Evolutionary conservation across 106 monocot species (phyloP).

Genomic region (Hemerocallis citrina): DNA sequence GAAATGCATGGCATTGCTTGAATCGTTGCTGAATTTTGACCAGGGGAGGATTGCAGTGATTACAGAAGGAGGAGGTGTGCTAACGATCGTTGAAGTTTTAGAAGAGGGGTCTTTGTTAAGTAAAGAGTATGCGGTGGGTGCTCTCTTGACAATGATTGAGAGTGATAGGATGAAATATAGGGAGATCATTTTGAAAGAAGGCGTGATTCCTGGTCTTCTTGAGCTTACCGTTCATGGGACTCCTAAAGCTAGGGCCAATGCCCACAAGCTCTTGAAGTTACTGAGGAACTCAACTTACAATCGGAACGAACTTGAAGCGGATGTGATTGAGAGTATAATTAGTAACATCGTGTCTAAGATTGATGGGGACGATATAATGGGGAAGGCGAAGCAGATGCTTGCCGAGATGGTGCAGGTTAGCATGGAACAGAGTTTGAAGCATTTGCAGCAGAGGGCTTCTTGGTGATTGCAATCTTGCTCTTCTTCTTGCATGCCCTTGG

Average conservation of each 20-base stretch:
- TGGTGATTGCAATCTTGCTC: constrained; percentile 6
- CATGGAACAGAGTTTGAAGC: constrained; percentile 70
- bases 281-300: constrained; percentile 26
- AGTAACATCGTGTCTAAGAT: constrained; percentile 31
- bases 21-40: constrained; percentile 24
- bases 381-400: constrained; percentile 64
- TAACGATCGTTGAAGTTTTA: constrained; percentile 47
- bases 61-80: constrained; percentile 39
- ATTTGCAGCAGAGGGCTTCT: constrained; percentile 53
- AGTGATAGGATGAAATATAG: constrained; percentile 38
- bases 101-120: constrained; percentile 34
- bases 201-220: constrained; percentile 56
- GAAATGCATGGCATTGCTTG: constrained; percentile 42
- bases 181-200: constrained; percentile 44
- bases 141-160: constrained; percentile 45
- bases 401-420: constrained; percentile 72
- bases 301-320: constrained; percentile 28
- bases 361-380: constrained; percentile 31
- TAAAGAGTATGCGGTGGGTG: constrained; percentile 37
- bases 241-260: constrained; percentile 23
- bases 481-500: neutral
- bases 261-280: constrained; percentile 24
- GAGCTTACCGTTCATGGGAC: constrained; percentile 66
- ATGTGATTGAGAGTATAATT: constrained; percentile 22
- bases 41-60: constrained; percentile 32